Evolutionary conservation across 2,329 filamentous ascomycete genomes (phyloP).

Genomic region (Hirsutella rhossiliensis): DNA sequence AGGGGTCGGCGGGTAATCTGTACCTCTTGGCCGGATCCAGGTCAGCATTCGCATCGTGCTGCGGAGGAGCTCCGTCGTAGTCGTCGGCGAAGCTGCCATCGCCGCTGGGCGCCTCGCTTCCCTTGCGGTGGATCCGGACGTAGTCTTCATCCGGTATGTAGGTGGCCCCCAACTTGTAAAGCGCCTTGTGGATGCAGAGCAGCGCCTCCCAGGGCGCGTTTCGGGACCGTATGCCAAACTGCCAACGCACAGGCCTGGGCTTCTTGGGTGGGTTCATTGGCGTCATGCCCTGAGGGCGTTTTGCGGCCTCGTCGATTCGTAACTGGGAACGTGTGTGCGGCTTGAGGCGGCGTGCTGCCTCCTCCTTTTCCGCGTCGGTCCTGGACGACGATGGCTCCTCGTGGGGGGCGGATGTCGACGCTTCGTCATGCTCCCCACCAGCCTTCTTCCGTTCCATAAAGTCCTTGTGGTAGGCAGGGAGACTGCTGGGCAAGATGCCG

Average conservation of each 20-base stretch:
- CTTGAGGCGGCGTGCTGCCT: constrained; percentile 68
- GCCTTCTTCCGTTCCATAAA: constrained; percentile 66
- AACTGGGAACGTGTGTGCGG: constrained; percentile 68
- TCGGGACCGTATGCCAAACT: constrained; percentile 90
- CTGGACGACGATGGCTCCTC: constrained; percentile 39
- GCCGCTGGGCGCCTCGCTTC: constrained; percentile 21
- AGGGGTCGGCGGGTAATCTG: constrained; percentile 82
- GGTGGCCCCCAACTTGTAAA: constrained; percentile 76
- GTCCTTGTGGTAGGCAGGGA: constrained; percentile 82
- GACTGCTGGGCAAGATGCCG: constrained; percentile 78
- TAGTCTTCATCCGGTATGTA: constrained; percentile 64
- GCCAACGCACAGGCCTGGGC: constrained; percentile 78
- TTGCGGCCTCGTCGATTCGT: constrained; percentile 52
- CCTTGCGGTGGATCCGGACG: constrained; percentile 32
- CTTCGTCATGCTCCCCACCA: constrained; percentile 30
- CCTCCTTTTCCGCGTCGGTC: constrained; percentile 66
- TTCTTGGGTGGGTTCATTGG: constrained; percentile 56
- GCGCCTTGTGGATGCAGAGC: constrained; percentile 85
- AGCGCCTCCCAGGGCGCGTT: constrained; percentile 93
- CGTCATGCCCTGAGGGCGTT: constrained; percentile 49
- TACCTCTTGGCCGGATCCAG: constrained; percentile 52
- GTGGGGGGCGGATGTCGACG: constrained; percentile 28
- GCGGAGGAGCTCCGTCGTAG: constrained; percentile 20
- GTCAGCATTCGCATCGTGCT: constrained; percentile 23
- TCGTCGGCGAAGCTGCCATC: constrained; percentile 29